Evolutionary conservation across 805 yeast species (phyloP).

Genomic region (Starmerella vitae): DNA sequence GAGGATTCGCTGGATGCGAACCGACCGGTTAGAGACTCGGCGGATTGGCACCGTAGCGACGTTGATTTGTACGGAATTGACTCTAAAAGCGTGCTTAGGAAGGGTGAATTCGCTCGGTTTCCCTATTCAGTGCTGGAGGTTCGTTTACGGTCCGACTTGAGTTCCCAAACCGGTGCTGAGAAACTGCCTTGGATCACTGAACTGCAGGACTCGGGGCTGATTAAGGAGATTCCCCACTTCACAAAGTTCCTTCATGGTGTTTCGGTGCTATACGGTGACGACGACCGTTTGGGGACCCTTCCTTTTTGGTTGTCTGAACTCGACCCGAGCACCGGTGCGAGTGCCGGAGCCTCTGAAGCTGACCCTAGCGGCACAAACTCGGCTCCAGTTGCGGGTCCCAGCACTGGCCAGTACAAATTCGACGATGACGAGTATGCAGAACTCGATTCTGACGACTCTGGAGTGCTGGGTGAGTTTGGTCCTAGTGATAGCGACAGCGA

Average conservation of each 20-base stretch:
- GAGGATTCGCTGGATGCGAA: conserved; percentile 78
- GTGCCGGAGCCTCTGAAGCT: conserved; percentile 32
- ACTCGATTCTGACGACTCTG: conserved; percentile 25
- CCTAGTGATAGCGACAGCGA: conserved; percentile 8
- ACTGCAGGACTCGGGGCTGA: conserved; percentile 65
- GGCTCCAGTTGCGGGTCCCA: background rate
- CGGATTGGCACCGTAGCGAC: conserved; percentile 83
- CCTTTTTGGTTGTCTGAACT: conserved; percentile 94
- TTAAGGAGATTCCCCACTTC: conserved; percentile 86
- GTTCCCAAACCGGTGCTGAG: conserved; percentile 27
- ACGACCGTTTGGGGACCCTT: conserved; percentile 73
- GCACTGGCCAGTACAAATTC: conserved; percentile 9
- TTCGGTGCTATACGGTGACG: conserved; percentile 75
- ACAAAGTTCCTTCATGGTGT: conserved; percentile 90
- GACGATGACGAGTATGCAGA: conserved; percentile 48
- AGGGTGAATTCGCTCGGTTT: conserved; percentile 72
- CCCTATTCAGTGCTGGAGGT: conserved; percentile 74
- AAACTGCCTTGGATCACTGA: conserved; percentile 63
- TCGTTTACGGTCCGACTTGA: conserved; percentile 38
- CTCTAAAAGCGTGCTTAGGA: conserved; percentile 62
- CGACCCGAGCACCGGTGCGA: conserved; percentile 43
- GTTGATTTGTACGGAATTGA: conserved; percentile 59
- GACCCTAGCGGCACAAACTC: conserved; percentile 14
- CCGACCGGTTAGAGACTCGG: conserved; percentile 81
- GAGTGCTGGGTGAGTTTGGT: conserved; percentile 15